Percentiles rank a stretch among this genome's conserved stretches.
Conservation (phyloP, 176 grass and related monocot genomes). For the Themeda triandra region DNA sequence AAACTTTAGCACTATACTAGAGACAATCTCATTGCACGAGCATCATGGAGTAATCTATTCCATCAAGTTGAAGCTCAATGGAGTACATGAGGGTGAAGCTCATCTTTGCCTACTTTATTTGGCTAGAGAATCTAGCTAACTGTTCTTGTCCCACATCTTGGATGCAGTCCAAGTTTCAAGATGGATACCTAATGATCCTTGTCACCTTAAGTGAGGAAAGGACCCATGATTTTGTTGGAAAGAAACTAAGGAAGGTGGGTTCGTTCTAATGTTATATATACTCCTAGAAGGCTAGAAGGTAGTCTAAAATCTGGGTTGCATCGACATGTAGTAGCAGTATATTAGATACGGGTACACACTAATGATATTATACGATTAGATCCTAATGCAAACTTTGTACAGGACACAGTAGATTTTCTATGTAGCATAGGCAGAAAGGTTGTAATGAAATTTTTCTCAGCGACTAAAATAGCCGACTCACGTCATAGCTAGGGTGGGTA, state of each 20-base stretch:
- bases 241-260: not conserved
- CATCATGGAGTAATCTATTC: slow-evolving; percentile 31
- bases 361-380: not conserved
- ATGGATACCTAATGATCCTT: slow-evolving; percentile 39
- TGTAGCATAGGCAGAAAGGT: not conserved
- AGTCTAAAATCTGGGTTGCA: not conserved
- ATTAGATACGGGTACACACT: not conserved
- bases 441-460: not conserved
- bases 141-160: slow-evolving; percentile 34
- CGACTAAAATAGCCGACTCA: not conserved
- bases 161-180: slow-evolving; percentile 50
- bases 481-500: not conserved
- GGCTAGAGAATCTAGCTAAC: slow-evolving; percentile 45
- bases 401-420: not conserved
- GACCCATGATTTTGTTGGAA: slow-evolving; percentile 33
- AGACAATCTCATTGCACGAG: slow-evolving; percentile 11
- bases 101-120: slow-evolving; percentile 32
- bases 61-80: slow-evolving; percentile 7
- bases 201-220: slow-evolving; percentile 38
- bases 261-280: not conserved
- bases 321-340: not conserved
- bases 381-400: not conserved
- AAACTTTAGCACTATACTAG: not conserved
- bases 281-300: no score
- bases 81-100: not conserved